Percentiles rank a stretch among this genome's conserved stretches.
These are phyloP conservation scores for Pythium guiyangense DNA, from an alignment of 352 stramenopile species.

Conservation along the genomic window DNA sequence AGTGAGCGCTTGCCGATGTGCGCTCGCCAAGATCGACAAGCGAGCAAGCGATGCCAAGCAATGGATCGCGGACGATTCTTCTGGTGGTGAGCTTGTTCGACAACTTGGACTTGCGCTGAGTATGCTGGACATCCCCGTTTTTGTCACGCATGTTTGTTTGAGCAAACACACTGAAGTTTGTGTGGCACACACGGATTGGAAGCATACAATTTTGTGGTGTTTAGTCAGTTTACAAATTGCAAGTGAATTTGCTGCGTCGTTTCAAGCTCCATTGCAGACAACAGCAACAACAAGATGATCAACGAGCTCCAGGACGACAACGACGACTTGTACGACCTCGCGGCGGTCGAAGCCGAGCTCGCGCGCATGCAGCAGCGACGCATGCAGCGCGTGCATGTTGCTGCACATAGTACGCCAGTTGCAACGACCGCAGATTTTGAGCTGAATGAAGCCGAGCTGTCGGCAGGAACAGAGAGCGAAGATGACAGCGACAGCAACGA, in stretches of 20 bases:
- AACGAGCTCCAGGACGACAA: not conserved
- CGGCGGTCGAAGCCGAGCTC: slow-evolving; percentile 32
- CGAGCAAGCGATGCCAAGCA: not conserved
- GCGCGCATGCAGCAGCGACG: slow-evolving; percentile 20
- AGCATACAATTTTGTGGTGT: not conserved
- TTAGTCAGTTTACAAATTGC: too few species aligned
- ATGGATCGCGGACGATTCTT: slow-evolving; percentile 16
- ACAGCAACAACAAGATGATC: not conserved
- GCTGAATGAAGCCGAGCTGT: slow-evolving; percentile 23
- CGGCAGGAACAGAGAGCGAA: slow-evolving; percentile 19
- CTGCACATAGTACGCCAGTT: not conserved
- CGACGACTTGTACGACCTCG: slow-evolving; percentile 37
- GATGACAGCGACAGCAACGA: slow-evolving; percentile 9
- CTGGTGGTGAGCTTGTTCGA: slow-evolving; percentile 21
- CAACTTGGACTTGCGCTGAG: too few species aligned
- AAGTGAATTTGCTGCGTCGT: not conserved
- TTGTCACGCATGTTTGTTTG: slow-evolving; percentile 24
- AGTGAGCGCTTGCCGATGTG: not conserved
- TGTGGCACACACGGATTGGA: not conserved
- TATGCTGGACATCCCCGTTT: not conserved
- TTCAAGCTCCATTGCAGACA: not conserved
- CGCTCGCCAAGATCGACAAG: not conserved
- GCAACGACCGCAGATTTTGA: slow-evolving; percentile 20
- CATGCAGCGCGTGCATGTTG: not conserved
- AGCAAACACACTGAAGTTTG: slow-evolving; percentile 24